Conservation (phyloP, 2,329 filamentous ascomycete genomes). For the Fusarium globosum region DNA sequence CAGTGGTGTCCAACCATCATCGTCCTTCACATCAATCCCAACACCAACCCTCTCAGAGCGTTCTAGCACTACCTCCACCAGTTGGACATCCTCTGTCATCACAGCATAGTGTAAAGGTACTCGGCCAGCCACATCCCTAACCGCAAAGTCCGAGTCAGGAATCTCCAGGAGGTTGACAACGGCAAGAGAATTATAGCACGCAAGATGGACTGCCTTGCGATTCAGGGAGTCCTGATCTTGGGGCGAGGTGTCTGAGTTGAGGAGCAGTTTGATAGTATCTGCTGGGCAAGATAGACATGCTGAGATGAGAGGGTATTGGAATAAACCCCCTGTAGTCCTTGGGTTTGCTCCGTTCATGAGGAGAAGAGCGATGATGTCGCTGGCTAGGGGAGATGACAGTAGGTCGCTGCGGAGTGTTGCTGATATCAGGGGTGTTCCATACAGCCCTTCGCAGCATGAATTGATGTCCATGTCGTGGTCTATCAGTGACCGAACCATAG, state of each 20-base stretch:
- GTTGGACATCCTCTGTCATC: background rate
- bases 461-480: background rate
- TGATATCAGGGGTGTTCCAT: background rate
- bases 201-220: background rate
- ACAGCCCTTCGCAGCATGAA: background rate
- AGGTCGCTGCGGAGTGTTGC: background rate
- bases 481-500: background rate
- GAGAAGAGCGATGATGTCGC: background rate
- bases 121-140: background rate
- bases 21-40: background rate
- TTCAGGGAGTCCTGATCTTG: accelerated
- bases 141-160: conserved; percentile 5
- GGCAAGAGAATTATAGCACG: conserved; percentile 12
- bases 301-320: background rate
- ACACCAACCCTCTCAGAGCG: background rate
- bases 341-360: background rate
- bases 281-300: background rate
- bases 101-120: conserved; percentile 16
- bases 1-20: conserved; percentile 17
- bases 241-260: background rate
- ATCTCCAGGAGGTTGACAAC: background rate
- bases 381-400: background rate
- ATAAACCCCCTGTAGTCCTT: background rate
- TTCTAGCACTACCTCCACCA: background rate
- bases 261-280: background rate